Evolutionary conservation across 2,329 filamentous ascomycete species (phyloP).

Genomic region (Hymenoscyphus occultus): DNA sequence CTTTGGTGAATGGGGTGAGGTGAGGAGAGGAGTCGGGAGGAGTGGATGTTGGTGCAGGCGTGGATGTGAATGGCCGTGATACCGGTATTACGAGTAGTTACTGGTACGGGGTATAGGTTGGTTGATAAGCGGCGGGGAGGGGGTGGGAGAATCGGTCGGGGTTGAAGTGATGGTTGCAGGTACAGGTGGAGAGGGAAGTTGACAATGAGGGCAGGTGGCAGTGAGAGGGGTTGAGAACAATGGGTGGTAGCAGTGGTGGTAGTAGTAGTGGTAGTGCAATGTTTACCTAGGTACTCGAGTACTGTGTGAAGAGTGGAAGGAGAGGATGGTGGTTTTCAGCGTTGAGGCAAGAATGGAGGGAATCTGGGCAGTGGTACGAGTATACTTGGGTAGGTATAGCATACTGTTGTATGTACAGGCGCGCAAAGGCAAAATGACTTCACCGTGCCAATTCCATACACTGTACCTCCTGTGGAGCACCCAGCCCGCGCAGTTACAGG

Average conservation of each 20-base stretch:
- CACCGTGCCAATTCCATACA: background rate
- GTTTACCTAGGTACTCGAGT: background rate
- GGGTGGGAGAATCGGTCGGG: background rate
- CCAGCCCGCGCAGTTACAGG: background rate
- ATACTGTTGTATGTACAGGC: no score
- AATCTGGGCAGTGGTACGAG: background rate
- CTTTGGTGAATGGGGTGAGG: background rate
- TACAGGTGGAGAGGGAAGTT: background rate
- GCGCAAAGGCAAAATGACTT: background rate
- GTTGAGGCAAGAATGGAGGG: conserved; percentile 1
- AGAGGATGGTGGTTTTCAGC: background rate
- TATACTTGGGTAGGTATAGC: no score
- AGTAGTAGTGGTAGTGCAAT: background rate
- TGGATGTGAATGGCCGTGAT: background rate
- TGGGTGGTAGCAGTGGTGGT: no score
- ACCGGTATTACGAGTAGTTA: no score
- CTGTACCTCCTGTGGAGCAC: background rate
- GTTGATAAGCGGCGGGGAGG: conserved; percentile 2
- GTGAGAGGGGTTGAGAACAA: background rate
- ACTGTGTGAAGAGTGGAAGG: background rate
- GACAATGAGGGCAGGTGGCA: background rate
- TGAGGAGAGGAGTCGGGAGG: background rate
- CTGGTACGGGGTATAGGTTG: background rate
- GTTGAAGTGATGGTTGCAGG: background rate
- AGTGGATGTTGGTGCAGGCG: background rate